Percentiles rank a stretch among this genome's conserved stretches.
phyloP scores from a whole-genome alignment of 2,329 filamentous ascomycete genomes.

The Leptosphaerulina australis region DNA sequence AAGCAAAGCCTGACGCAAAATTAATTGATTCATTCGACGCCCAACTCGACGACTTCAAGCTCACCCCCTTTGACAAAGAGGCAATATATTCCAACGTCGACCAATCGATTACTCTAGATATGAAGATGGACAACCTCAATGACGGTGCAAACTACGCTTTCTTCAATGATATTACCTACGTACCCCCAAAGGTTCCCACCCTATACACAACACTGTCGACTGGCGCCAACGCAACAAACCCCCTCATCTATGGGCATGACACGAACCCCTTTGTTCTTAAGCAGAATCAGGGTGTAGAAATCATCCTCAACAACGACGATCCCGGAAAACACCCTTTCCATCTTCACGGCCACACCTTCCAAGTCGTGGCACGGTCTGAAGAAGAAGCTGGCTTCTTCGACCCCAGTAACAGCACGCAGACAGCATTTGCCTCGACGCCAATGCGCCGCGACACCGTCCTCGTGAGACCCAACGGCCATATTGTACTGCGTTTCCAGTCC shows the following conservation, averaged over 20 bases:
- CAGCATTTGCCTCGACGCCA: slow-evolving; percentile 41
- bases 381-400: slow-evolving; percentile 57
- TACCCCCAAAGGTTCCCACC: slow-evolving; percentile 74
- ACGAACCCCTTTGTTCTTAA: slow-evolving; percentile 67
- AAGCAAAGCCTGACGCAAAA: slow-evolving; percentile 57
- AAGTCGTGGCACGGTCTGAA: slow-evolving; percentile 42
- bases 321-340: slow-evolving; percentile 70
- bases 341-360: slow-evolving; percentile 63
- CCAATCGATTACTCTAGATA: slow-evolving; percentile 64
- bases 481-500: slow-evolving; percentile 61
- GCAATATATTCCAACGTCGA: slow-evolving; percentile 66
- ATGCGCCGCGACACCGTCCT: slow-evolving; percentile 61
- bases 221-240: slow-evolving; percentile 54
- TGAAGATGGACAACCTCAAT: slow-evolving; percentile 68
- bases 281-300: slow-evolving; percentile 70
- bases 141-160: slow-evolving; percentile 69
- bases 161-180: slow-evolving; percentile 78
- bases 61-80: slow-evolving; percentile 72
- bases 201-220: slow-evolving; percentile 76
- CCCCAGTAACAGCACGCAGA: slow-evolving; percentile 41
- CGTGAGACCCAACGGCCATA: slow-evolving; percentile 60
- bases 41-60: slow-evolving; percentile 71
- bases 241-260: slow-evolving; percentile 58
- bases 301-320: slow-evolving; percentile 79
- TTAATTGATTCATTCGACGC: slow-evolving; percentile 66